These are phyloP conservation scores for Vaccinium corymbosum DNA, from an alignment of 148 eudicot species.

Conservation along the genomic window DNA sequence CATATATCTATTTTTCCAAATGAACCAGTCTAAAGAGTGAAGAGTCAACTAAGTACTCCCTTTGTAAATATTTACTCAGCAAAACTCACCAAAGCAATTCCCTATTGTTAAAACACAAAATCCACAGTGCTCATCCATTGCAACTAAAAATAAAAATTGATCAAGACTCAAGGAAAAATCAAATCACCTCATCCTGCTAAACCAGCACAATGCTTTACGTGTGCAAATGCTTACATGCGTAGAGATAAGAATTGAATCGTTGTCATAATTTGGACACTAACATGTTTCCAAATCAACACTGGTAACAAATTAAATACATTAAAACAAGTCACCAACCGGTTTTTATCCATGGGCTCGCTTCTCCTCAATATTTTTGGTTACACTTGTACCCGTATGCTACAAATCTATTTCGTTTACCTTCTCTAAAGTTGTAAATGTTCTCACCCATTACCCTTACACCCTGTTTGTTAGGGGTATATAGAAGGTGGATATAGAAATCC, in stretches of 20 bases:
- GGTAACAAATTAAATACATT: no score
- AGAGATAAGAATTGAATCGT: not conserved
- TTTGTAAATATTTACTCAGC: not conserved
- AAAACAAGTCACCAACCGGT: no score
- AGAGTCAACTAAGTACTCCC: not conserved
- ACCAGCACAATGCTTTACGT: not conserved
- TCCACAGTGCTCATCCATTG: not conserved
- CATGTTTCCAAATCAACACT: not conserved
- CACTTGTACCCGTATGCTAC: no score
- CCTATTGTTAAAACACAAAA: not conserved
- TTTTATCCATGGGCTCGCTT: no score
- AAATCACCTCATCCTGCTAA: no score
- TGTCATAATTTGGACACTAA: not conserved
- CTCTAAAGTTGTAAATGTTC: no score
- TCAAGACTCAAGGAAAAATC: not conserved
- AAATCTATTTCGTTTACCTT: no score
- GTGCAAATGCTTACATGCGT: no score
- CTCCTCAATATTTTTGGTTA: no score
- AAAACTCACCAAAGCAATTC: not conserved
- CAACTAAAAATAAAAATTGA: not conserved
- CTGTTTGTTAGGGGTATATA: no score
- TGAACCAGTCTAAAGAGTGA: not conserved
- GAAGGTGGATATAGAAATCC: no score
- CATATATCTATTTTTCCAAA: not conserved
- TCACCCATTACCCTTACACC: no score